Base-by-base conservation (phyloP, 1,284 basidiomycete species). In the Sanghuangporus baumii region DNA sequence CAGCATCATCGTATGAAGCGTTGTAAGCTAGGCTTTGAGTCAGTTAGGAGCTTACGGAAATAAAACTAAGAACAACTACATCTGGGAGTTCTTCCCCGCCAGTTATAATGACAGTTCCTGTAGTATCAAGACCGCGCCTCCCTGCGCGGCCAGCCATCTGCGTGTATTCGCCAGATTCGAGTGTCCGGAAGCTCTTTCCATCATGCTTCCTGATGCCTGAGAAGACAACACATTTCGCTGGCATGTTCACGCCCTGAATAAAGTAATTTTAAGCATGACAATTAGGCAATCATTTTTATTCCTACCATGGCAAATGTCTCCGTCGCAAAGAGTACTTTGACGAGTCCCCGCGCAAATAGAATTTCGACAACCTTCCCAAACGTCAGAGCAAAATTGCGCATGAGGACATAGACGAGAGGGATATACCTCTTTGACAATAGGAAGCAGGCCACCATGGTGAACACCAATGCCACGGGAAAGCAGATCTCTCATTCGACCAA, bases 111-210 rank as follows among this genome's bases (percentile, higher is more conserved):
- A 99, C 97, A 0, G 96, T 98, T 38, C 97, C 97, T 0, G 96
- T 99, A 1, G 91, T 80, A 73, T 99, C 97, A 36, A 99, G 78
- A 37, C 97, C 97, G 74, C 97, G 89, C 62, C 97, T 88, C 56
- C 97, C 97, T 9, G 97, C 97, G 69, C 97, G 89, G 4, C 96
- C 97, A 16, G 96, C 96, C 97, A 99, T 99, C 70, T 99, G 97
- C 0, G 97, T 99, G 72, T 98, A 98, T 75, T 96, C 93, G 47
- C 93, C 93, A 16, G 94, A 89, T 3, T 93, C 75, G 34, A 96
- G 88, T 50, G 95, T 92, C 65, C 96, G 86, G 80, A 99, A 99
- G 67, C 80, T 89, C 26, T 87, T 85, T 6, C 97, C 97, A 70
- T 99, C 97, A 73, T 99, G 96, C 74, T 99, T 99, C 59, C 95